Conservation (phyloP, 2,329 filamentous ascomycete species). For the Penicillium sp. region DNA sequence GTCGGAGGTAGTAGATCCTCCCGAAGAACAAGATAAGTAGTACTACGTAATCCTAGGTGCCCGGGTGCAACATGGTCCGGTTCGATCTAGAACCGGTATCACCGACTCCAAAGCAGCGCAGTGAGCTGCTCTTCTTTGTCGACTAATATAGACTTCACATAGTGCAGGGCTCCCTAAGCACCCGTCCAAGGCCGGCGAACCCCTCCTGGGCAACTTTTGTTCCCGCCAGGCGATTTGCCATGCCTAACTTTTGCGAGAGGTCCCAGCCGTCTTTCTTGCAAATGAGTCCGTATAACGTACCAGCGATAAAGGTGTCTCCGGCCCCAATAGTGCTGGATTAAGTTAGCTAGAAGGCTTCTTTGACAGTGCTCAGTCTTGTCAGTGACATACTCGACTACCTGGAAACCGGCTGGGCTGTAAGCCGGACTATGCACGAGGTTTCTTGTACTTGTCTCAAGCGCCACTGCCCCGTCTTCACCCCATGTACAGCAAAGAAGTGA, state of each 20-base stretch:
- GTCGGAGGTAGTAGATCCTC: too few species aligned
- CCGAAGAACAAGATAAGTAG: too few species aligned
- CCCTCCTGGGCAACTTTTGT: constrained; percentile 71
- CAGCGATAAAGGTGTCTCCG: constrained; percentile 77
- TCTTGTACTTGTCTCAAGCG: constrained; percentile 44
- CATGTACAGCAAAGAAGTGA: constrained; percentile 63
- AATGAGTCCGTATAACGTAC: constrained; percentile 67
- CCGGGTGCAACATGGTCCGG: too few species aligned
- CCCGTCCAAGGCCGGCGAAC: constrained; percentile 59
- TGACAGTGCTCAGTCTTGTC: constrained; percentile 14
- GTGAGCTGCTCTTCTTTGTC: too few species aligned
- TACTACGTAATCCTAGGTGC: too few species aligned
- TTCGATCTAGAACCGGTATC: too few species aligned
- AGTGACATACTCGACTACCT: constrained; percentile 64
- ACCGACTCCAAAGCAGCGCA: background rate
- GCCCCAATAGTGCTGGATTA: constrained; percentile 68
- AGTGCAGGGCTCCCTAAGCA: constrained; percentile 13
- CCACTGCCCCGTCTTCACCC: constrained; percentile 60
- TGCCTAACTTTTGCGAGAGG: constrained; percentile 55
- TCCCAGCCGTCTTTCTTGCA: constrained; percentile 57
- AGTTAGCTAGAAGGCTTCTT: background rate
- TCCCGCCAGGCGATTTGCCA: constrained; percentile 70
- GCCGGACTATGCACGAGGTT: constrained; percentile 51
- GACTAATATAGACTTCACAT: background rate
- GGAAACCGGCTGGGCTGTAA: constrained; percentile 42